Conservation (phyloP, 2,329 filamentous ascomycete genomes). For the Elsinoe batatas region DNA sequence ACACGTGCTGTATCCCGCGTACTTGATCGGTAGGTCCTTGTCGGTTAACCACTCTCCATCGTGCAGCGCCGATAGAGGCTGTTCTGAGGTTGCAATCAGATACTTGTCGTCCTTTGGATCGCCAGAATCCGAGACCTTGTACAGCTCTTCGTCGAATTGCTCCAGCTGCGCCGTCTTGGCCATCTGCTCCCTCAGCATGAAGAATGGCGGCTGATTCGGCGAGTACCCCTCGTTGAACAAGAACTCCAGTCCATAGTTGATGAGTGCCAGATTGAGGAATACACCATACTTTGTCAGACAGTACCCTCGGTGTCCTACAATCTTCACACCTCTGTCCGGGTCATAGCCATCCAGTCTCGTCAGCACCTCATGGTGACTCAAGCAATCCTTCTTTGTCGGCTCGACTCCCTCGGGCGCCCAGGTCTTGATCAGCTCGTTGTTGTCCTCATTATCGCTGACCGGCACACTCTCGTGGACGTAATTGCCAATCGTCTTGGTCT, state of each 20-base stretch:
- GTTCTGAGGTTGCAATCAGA: constrained; percentile 76
- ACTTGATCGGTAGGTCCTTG: constrained; percentile 81
- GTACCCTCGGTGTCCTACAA: constrained; percentile 90
- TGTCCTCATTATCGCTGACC: constrained; percentile 70
- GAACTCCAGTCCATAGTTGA: constrained; percentile 92
- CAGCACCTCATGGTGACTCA: constrained; percentile 93
- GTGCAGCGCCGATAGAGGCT: constrained; percentile 80
- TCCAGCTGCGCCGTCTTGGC: constrained; percentile 95
- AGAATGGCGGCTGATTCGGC: constrained; percentile 65
- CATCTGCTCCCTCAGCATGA: constrained; percentile 95
- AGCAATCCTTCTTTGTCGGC: constrained; percentile 63
- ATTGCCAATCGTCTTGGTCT: constrained; percentile 79
- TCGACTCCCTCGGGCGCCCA: constrained; percentile 67
- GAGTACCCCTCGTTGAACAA: constrained; percentile 59
- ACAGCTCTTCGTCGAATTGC: constrained; percentile 95
- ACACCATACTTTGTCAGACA: constrained; percentile 84
- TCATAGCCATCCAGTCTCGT: constrained; percentile 84
- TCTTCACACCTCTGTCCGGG: constrained; percentile 82
- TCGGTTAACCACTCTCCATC: constrained; percentile 85
- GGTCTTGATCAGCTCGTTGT: constrained; percentile 66
- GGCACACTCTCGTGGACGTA: constrained; percentile 84
- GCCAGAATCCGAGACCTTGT: constrained; percentile 84
- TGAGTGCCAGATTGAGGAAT: constrained; percentile 81
- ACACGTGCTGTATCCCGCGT: constrained; percentile 80
- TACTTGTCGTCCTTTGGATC: constrained; percentile 75